Evolutionary conservation across 306 rosid genomes (phyloP).

Genomic region (Oxytropis ochrocephala): DNA sequence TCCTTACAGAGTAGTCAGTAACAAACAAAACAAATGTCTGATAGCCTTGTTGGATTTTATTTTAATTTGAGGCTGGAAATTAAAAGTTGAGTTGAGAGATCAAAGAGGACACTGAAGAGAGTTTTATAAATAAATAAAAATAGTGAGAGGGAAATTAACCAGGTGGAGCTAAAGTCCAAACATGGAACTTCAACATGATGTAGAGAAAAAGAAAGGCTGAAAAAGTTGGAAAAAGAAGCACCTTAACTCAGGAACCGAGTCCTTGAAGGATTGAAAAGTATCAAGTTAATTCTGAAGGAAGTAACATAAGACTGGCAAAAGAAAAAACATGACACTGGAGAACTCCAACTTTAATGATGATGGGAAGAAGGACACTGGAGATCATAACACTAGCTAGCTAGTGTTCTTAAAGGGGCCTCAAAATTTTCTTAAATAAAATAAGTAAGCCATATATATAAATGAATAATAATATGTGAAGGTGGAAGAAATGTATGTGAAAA

Average conservation of each 20-base stretch:
- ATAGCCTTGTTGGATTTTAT: constrained; percentile 30
- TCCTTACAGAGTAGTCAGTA: constrained; percentile 24
- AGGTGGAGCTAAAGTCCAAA: constrained; percentile 43
- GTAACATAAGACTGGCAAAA: constrained; percentile 32
- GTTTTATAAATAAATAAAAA: background rate
- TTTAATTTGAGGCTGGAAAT: background rate
- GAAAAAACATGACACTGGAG: constrained; percentile 8
- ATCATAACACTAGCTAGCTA: no score
- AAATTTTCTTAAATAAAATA: no score
- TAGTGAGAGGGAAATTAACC: background rate
- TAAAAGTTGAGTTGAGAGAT: background rate
- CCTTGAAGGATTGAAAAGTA: constrained; percentile 30
- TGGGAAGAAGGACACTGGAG: no score
- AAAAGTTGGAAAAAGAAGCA: constrained; percentile 48
- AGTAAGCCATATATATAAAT: no score
- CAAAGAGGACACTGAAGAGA: background rate
- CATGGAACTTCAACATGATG: constrained; percentile 55
- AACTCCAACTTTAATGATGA: constrained; percentile 33
- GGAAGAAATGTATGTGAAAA: background rate
- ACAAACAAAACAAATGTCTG: constrained; percentile 29
- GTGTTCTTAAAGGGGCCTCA: no score
- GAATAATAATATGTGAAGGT: background rate
- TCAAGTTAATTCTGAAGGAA: constrained; percentile 40
- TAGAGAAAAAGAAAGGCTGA: constrained; percentile 39
- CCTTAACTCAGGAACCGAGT: constrained; percentile 31